Conservation (phyloP, 306 rosid genomes). For the Rosa chinensis region DNA sequence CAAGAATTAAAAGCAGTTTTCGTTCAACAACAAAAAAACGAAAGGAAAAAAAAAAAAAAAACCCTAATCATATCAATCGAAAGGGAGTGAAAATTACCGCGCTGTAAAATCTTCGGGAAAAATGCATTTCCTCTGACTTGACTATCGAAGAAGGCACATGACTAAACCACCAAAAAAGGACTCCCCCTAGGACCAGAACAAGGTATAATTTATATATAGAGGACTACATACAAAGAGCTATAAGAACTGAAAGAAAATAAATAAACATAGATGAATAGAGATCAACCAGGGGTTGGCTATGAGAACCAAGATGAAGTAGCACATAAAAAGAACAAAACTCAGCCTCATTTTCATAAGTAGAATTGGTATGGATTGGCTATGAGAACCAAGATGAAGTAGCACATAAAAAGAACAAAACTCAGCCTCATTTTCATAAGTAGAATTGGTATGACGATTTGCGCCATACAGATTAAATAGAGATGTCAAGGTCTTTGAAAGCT, state of each 20-base stretch:
- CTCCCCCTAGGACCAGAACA: constrained; percentile 61
- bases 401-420: constrained; percentile 79
- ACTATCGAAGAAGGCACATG: constrained; percentile 45
- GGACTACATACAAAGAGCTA: constrained; percentile 23
- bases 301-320: constrained; percentile 81
- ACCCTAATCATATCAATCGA: background rate
- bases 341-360: constrained; percentile 65
- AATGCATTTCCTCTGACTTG: constrained; percentile 80
- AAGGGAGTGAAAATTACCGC: constrained; percentile 47
- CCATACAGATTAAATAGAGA: constrained; percentile 68
- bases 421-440: constrained; percentile 65
- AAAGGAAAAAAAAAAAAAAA: background rate
- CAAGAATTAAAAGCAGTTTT: background rate
- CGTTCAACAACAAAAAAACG: constrained; percentile 1
- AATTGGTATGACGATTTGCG: constrained; percentile 44
- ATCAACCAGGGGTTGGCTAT: constrained; percentile 61
- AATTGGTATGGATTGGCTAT: constrained; percentile 38
- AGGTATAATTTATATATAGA: constrained; percentile 30
- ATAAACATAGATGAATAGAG: constrained; percentile 33
- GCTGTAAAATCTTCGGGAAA: constrained; percentile 67
- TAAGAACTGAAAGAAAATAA: constrained; percentile 6
- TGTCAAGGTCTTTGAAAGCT: constrained; percentile 76
- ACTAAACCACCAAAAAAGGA: constrained; percentile 84
- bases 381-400: constrained; percentile 92
- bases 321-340: constrained; percentile 79